Evolutionary conservation across 805 yeast species (phyloP).

Genomic region (Nakazawaea wyomingensis): DNA sequence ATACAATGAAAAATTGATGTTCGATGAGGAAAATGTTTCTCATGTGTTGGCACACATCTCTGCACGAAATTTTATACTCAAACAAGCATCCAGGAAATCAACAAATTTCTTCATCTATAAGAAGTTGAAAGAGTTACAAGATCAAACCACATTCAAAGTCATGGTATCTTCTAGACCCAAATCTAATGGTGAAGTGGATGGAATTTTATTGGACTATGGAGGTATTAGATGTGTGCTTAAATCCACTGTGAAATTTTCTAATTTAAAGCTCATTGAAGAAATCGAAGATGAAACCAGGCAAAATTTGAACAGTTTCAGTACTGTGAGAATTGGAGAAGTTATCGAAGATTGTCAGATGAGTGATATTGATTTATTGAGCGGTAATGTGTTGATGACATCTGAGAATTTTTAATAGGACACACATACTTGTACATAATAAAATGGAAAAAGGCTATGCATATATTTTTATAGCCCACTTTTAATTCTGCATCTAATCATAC

Average conservation of each 20-base stretch:
- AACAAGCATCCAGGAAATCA: conserved; percentile 23
- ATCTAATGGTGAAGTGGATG: conserved; percentile 29
- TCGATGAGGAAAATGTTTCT: conserved; percentile 28
- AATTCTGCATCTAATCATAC: no score
- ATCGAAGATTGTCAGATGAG: conserved; percentile 33
- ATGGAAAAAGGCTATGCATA: no score
- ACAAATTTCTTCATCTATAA: conserved; percentile 32
- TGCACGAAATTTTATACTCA: conserved; percentile 36
- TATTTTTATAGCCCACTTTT: no score
- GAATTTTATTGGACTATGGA: conserved; percentile 26
- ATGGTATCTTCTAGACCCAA: conserved; percentile 38
- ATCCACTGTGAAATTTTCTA: conserved; percentile 15
- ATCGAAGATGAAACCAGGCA: conserved; percentile 22
- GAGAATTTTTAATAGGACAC: conserved; percentile 15
- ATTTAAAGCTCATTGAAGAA: conserved; percentile 6
- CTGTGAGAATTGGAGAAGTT: conserved; percentile 39
- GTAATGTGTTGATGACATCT: conserved; percentile 29
- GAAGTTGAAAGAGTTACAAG: conserved; percentile 19
- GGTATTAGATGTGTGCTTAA: conserved; percentile 21
- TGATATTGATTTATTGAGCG: conserved; percentile 40
- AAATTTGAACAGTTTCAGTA: conserved; percentile 15
- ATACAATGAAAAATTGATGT: conserved; percentile 19
- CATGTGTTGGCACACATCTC: conserved; percentile 38
- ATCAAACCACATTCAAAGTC: conserved; percentile 22
- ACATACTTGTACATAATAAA: conserved; percentile 1